phyloP scores from a whole-genome alignment of 805 yeast species.

The Saccharomyces mikatae region DNA sequence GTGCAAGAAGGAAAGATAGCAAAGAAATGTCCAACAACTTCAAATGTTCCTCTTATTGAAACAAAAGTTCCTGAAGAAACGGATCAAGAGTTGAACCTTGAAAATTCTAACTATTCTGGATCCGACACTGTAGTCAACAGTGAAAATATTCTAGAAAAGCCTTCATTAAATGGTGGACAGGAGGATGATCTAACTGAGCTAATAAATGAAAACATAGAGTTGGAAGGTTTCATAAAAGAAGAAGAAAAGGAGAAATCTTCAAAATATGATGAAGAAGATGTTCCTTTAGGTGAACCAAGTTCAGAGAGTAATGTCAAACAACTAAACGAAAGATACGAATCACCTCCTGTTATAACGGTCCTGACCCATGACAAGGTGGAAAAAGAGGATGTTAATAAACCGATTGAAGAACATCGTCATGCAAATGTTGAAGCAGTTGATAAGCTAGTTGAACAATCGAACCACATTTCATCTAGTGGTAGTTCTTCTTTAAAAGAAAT shows the following conservation, averaged over 20 bases:
- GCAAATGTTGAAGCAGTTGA: not conserved
- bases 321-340: not conserved
- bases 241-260: not conserved
- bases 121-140: not conserved
- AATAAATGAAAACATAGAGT: not conserved
- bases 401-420: not conserved
- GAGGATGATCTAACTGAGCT: not conserved
- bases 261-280: not conserved
- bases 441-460: not conserved
- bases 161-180: not conserved
- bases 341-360: not conserved
- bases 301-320: not conserved
- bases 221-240: constrained; percentile 1
- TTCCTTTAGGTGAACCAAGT: not conserved
- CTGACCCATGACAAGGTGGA: not conserved
- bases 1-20: not conserved
- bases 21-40: not conserved
- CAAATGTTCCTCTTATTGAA: constrained; percentile 14
- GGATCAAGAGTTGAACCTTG: constrained; percentile 17
- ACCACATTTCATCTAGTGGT: not conserved
- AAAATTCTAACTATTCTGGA: constrained; percentile 2
- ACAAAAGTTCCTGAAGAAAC: constrained; percentile 21
- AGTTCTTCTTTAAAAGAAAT: not conserved
- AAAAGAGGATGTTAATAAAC: not conserved
- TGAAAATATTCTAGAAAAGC: not conserved